These are phyloP conservation scores for Blastobotrys ciferrii DNA, from an alignment of 1,139 yeast genomes.

Conservation along the genomic window DNA sequence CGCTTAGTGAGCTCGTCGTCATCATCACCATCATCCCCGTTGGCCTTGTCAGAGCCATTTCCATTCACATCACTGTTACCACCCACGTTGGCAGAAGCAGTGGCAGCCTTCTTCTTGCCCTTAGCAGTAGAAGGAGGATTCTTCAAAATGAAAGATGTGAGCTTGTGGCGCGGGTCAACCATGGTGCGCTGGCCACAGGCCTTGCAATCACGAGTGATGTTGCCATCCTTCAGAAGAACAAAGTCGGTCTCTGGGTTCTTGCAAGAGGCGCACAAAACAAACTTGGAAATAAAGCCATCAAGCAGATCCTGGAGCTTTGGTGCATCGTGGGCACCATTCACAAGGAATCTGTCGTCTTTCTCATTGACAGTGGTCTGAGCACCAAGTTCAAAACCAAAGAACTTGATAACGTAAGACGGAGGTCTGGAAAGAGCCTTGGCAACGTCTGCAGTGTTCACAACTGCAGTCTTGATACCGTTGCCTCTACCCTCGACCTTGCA, in stretches of 20 bases:
- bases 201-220: slow-evolving; percentile 88
- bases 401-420: slow-evolving; percentile 85
- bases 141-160: slow-evolving; percentile 81
- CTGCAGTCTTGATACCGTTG: slow-evolving; percentile 97
- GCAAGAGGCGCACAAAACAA: slow-evolving; percentile 91
- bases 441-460: slow-evolving; percentile 86
- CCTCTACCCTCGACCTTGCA: slow-evolving; percentile 99
- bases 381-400: slow-evolving; percentile 94
- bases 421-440: slow-evolving; percentile 95
- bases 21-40: slow-evolving; percentile 50
- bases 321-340: slow-evolving; percentile 94
- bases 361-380: slow-evolving; percentile 88
- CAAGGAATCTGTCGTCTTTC: slow-evolving; percentile 79
- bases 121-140: slow-evolving; percentile 75
- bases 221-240: slow-evolving; percentile 72
- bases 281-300: slow-evolving; percentile 90
- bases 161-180: slow-evolving; percentile 83
- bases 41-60: slow-evolving; percentile 25
- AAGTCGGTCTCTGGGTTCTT: slow-evolving; percentile 98
- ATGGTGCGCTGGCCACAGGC: slow-evolving; percentile 94
- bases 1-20: slow-evolving; percentile 78
- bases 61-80: slow-evolving; percentile 37
- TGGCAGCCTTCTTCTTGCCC: slow-evolving; percentile 62
- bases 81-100: slow-evolving; percentile 89
- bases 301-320: slow-evolving; percentile 86